These are phyloP conservation scores for Corymbia citriodora DNA, from an alignment of 441 rosid species.

Conservation along the genomic window DNA sequence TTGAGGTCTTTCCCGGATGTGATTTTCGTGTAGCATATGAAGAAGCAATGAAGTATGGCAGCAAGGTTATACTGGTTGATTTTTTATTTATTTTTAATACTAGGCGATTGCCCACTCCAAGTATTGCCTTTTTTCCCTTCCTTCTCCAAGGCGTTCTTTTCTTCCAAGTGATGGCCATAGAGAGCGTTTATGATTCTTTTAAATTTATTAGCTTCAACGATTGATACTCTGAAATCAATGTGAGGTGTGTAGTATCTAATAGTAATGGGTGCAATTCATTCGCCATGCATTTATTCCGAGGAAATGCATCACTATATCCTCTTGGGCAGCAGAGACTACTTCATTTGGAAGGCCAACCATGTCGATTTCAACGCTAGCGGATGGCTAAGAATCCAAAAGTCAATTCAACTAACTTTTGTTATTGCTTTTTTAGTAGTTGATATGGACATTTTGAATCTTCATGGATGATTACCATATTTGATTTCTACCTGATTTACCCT, in stretches of 20 bases:
- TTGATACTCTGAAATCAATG: no score
- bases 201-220: neutral
- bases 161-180: neutral
- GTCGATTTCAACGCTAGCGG: no score
- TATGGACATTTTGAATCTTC: neutral
- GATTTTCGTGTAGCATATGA: conserved; percentile 75
- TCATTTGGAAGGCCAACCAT: no score
- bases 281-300: no score
- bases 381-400: neutral
- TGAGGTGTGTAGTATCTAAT: no score
- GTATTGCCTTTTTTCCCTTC: neutral
- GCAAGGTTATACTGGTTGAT: conserved; percentile 22
- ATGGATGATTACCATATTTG: neutral
- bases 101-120: conserved; percentile 85
- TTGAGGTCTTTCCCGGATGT: conserved; percentile 77
- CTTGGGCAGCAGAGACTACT: no score
- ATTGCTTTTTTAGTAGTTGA: neutral
- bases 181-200: neutral
- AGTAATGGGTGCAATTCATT: no score
- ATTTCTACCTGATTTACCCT: neutral
- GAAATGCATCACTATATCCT: no score
- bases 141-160: neutral
- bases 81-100: conserved; percentile 10
- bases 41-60: conserved; percentile 78
- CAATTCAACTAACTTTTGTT: neutral